These are phyloP conservation scores for Digitaria exilis DNA, from an alignment of 202 grass and related monocot genomes.

Conservation along the genomic window DNA sequence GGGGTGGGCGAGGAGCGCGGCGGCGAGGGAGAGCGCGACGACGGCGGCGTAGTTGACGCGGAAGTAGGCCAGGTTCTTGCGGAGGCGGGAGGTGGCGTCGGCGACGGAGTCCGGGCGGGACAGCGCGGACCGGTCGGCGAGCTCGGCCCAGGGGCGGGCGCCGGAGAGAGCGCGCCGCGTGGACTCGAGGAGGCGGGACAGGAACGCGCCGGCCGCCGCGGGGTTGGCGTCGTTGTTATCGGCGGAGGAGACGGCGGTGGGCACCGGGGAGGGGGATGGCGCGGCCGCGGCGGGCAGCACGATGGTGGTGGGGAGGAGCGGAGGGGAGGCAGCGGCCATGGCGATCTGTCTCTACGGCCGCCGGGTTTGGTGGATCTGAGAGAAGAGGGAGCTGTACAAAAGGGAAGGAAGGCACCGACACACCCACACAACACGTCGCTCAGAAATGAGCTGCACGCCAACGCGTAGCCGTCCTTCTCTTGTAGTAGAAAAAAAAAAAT, in stretches of 20 bases:
- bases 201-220: slow-evolving; percentile 28
- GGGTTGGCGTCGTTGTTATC: background rate
- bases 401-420: too few relatives aligned
- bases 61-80: slow-evolving; percentile 60
- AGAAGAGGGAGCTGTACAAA: background rate
- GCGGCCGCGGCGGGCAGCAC: slow-evolving; percentile 3
- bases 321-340: slow-evolving; percentile 15
- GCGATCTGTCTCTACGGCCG: background rate
- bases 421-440: too few relatives aligned
- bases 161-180: slow-evolving; percentile 47
- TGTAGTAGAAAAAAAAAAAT: too few relatives aligned
- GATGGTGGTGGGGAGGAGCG: slow-evolving; percentile 35
- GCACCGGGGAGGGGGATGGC: background rate
- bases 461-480: background rate
- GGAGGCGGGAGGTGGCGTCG: slow-evolving; percentile 43
- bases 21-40: slow-evolving; percentile 38
- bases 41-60: slow-evolving; percentile 55
- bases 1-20: slow-evolving; percentile 47
- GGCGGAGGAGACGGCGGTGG: background rate
- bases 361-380: slow-evolving; percentile 24
- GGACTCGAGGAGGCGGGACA: slow-evolving; percentile 48
- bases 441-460: background rate
- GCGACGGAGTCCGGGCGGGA: slow-evolving; percentile 50
- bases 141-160: slow-evolving; percentile 43
- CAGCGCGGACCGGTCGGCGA: slow-evolving; percentile 46